Percentiles rank a stretch among this genome's conserved stretches.
These are phyloP conservation scores for Plectosphaerella cucumerina DNA, from an alignment of 2,329 filamentous ascomycete genomes.

Conservation along the genomic window DNA sequence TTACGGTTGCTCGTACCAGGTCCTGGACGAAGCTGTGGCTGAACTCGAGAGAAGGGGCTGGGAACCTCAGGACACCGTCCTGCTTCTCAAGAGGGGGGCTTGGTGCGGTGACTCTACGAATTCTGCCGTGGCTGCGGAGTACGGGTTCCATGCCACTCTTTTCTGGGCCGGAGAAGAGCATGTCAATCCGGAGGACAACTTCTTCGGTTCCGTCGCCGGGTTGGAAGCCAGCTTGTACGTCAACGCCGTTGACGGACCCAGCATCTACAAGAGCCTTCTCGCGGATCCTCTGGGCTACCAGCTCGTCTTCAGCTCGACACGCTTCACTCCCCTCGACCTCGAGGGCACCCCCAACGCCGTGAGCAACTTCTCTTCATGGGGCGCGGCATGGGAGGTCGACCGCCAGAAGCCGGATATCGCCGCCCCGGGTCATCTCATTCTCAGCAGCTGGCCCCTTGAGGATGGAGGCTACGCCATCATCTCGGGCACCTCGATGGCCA, in stretches of 20 bases:
- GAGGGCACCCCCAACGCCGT: background rate
- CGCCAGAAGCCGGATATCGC: constrained; percentile 51
- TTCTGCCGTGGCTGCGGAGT: no score
- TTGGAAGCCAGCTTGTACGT: no score
- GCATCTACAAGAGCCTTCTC: background rate
- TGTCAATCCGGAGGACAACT: no score
- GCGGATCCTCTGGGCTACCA: background rate
- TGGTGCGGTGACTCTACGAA: no score
- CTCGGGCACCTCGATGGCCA: constrained; percentile 58
- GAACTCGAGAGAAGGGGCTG: no score
- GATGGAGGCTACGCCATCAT: constrained; percentile 29
- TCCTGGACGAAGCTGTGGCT: no score
- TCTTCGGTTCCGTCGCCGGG: no score
- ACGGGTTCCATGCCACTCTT: no score
- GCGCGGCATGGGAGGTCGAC: constrained; percentile 51
- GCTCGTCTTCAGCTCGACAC: background rate
- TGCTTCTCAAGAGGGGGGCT: no score
- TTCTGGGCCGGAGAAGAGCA: no score
- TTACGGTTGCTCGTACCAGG: no score
- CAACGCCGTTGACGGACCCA: background rate
- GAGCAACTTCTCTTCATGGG: constrained; percentile 52
- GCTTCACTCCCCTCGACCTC: background rate
- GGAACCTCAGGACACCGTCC: no score
- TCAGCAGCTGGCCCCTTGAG: constrained; percentile 48
- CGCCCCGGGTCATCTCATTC: constrained; percentile 44